Base-by-base conservation (phyloP, 805 yeast genomes). In the Starmerella khaoyaiensis region DNA sequence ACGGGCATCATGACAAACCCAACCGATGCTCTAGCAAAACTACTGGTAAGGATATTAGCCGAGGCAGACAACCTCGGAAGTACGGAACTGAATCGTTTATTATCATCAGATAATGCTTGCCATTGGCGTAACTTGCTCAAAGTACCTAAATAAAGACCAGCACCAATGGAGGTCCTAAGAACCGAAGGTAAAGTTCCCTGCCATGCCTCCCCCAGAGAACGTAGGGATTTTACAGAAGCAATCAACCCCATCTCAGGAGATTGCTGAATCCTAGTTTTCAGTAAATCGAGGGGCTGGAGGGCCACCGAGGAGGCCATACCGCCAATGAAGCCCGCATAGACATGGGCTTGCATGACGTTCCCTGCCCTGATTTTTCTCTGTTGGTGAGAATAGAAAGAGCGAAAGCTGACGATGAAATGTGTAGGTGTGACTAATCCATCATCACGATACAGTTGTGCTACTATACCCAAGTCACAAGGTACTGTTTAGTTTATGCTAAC, bases 1-100 rank as follows among this genome's bases (percentile, higher is more conserved):
- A 90, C 69, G 0, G 98, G 98, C 98, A 90, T 90, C 5, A 94
- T 82, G 7, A 81, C 44, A 45, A 76, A 69, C 2, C 98, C 98
- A 2, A 84, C 93, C 1, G 71, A 40, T 0, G 84, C 83, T 39
- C 98, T 64, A 1, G 93, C 76, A 2, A 75, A 49, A 29, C 81
- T 79, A 3, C 98, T 97, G 0, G 86, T 67, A 5, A 71, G 36
- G 35, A 86, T 59, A 54, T 90, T 90, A 42, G 76, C 84, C 22
- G 61, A 48, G 46, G 73, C 74, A 3, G 79, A 63, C 25, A 90
- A 65, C 52, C 72, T 75, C 3, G 97, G 97, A 37, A 87, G 61
- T 14, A 36, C 41, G 5, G 53, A 45, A 35, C 41, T 45, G 27
- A 30, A 39, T 37, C 30, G 41, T 5, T 29, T 20, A 29, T 15